A percentile compares a stretch with the other conserved stretches of the same genome.
phyloP scores from a whole-genome alignment of 2,329 filamentous ascomycete species.

The Diaporthe capsici region DNA sequence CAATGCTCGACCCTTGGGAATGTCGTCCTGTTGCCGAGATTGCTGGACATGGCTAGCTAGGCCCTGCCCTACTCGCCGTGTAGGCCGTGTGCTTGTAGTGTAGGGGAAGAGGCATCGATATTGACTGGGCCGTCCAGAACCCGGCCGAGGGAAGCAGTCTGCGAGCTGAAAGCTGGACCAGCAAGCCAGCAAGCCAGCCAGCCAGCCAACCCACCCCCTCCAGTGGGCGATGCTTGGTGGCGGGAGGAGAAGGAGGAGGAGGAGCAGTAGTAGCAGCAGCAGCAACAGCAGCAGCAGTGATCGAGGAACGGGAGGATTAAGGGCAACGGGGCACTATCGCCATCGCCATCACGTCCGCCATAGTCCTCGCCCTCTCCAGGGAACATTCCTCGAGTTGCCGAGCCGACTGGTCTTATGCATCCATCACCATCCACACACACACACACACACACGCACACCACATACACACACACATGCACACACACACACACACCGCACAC shows the following conservation, averaged over 20 bases:
- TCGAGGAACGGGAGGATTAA: background rate
- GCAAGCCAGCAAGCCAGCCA: background rate
- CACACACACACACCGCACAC: background rate
- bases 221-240: background rate
- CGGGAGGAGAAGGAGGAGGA: background rate
- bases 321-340: background rate
- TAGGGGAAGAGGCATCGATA: constrained; percentile 11
- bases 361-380: background rate
- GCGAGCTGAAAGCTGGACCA: constrained; percentile 25
- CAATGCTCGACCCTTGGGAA: constrained; percentile 13
- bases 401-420: constrained; percentile 24
- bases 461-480: background rate
- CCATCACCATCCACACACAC: background rate
- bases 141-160: constrained; percentile 23
- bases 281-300: background rate
- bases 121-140: constrained; percentile 19
- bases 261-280: background rate
- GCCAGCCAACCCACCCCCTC: background rate
- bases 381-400: constrained; percentile 6
- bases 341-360: background rate
- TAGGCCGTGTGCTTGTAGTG: background rate
- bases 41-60: constrained; percentile 28
- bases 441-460: background rate
- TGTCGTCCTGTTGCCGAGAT: constrained; percentile 21
- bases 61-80: background rate